Evolutionary conservation across 768 basidiomycete genomes (phyloP).

Genomic region (Pisolithus microcarpus): DNA sequence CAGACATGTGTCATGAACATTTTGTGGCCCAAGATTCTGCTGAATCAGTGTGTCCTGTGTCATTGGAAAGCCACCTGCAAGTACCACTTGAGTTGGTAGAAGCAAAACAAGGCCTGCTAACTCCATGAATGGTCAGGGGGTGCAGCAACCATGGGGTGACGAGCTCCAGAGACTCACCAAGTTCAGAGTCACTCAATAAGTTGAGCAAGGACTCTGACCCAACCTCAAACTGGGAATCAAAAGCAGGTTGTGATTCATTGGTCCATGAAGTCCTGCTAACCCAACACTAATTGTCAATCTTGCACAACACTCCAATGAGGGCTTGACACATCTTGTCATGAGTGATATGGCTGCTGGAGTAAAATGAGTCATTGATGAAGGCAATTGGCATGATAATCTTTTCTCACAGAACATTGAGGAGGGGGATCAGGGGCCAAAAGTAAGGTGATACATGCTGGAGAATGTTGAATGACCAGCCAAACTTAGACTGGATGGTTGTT

Average conservation of each 20-base stretch:
- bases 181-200: too few relatives aligned
- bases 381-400: not conserved
- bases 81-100: not conserved
- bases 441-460: not conserved
- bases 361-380: not conserved
- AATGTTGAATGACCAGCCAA: not conserved
- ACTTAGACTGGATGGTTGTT: not conserved
- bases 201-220: too few relatives aligned
- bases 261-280: too few relatives aligned
- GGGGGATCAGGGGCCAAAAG: not conserved
- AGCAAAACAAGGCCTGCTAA: not conserved
- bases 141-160: not conserved
- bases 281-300: not conserved
- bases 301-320: not conserved
- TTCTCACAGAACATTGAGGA: not conserved
- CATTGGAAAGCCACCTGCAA: not conserved
- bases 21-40: too few relatives aligned
- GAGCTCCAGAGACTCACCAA: too few relatives aligned
- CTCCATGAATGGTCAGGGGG: not conserved
- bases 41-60: too few relatives aligned
- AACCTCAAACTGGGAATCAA: too few relatives aligned
- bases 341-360: not conserved
- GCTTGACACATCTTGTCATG: not conserved
- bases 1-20: too few relatives aligned
- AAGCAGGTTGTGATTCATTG: too few relatives aligned